These are phyloP conservation scores for Crucihimalaya himalaica DNA, from an alignment of 345 rosid genomes.

Conservation along the genomic window DNA sequence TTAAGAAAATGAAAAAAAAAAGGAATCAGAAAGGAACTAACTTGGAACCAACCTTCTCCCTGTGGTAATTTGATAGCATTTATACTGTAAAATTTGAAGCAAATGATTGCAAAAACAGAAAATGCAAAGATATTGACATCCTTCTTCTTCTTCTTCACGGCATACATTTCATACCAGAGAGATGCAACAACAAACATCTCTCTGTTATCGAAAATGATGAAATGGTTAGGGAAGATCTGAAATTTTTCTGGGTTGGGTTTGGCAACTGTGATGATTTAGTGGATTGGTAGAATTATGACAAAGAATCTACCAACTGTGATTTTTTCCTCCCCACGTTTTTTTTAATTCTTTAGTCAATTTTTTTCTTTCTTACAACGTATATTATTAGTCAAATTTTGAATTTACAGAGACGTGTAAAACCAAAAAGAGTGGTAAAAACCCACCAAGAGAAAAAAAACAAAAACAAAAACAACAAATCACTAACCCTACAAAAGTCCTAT, in stretches of 20 bases:
- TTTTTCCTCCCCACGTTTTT: constrained; percentile 18
- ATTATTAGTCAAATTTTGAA: constrained; percentile 25
- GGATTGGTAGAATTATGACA: constrained; percentile 4
- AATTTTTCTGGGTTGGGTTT: constrained; percentile 17
- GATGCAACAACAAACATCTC: constrained; percentile 1
- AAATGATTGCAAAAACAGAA: constrained; percentile 45
- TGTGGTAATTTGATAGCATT: constrained; percentile 51
- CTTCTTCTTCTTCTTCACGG: constrained; percentile 28
- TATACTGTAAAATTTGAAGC: constrained; percentile 43
- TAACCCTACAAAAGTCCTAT: constrained; percentile 20
- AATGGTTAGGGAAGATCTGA: not conserved
- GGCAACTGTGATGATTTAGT: constrained; percentile 27
- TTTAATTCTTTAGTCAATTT: not conserved
- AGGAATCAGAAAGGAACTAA: constrained; percentile 2
- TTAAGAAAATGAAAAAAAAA: not conserved
- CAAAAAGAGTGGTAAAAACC: constrained; percentile 13
- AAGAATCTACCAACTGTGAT: constrained; percentile 9
- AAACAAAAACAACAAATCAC: not conserved
- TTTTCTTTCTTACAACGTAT: not conserved
- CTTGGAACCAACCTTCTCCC: constrained; percentile 53
- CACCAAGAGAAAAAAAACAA: not conserved
- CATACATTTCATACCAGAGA: constrained; percentile 36
- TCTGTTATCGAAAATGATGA: not conserved
- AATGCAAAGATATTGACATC: constrained; percentile 34
- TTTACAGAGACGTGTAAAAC: not conserved